Evolutionary conservation across 1,139 yeast genomes (phyloP).

Genomic region (Entelexis paramagnoliae): DNA sequence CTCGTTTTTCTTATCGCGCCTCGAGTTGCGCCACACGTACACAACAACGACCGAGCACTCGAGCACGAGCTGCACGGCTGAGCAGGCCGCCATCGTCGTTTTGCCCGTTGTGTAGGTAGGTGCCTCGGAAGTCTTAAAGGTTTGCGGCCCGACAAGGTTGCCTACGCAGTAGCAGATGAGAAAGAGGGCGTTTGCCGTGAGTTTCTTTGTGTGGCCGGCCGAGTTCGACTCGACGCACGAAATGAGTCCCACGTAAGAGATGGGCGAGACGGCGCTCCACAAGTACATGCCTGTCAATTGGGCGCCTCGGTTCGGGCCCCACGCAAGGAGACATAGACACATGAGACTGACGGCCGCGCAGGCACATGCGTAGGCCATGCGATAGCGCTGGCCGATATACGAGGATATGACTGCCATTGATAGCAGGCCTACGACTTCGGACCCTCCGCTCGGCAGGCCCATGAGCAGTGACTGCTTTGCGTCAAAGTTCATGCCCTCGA

Average conservation of each 20-base stretch:
- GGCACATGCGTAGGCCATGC: slow-evolving; percentile 36
- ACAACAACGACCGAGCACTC: slow-evolving; percentile 29
- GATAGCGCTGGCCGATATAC: slow-evolving; percentile 25
- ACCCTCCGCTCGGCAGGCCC: slow-evolving; percentile 35
- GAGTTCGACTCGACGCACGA: slow-evolving; percentile 42
- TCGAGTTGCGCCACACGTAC: slow-evolving; percentile 32
- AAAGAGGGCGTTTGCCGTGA: slow-evolving; percentile 37
- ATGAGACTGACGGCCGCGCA: slow-evolving; percentile 33
- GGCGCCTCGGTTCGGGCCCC: slow-evolving; percentile 32
- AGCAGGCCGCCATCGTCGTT: slow-evolving; percentile 36
- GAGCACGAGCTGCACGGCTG: slow-evolving; percentile 25
- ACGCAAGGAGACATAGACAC: slow-evolving; percentile 39
- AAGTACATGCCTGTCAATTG: slow-evolving; percentile 37
- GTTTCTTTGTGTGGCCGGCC: slow-evolving; percentile 53
- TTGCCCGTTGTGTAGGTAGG: slow-evolving; percentile 44
- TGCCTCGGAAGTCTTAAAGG: slow-evolving; percentile 42
- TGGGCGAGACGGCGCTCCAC: slow-evolving; percentile 25
- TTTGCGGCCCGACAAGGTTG: slow-evolving; percentile 49
- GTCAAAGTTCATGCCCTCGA: slow-evolving; percentile 33
- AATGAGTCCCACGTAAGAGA: slow-evolving; percentile 39
- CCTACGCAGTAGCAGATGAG: slow-evolving; percentile 52
- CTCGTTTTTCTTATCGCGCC: slow-evolving; percentile 28
- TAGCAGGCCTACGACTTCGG: slow-evolving; percentile 29
- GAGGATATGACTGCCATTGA: slow-evolving; percentile 25
- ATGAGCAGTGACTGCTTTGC: slow-evolving; percentile 36